These are phyloP conservation scores for Blastobotrys americana DNA, from an alignment of 805 yeast species.

Conservation along the genomic window DNA sequence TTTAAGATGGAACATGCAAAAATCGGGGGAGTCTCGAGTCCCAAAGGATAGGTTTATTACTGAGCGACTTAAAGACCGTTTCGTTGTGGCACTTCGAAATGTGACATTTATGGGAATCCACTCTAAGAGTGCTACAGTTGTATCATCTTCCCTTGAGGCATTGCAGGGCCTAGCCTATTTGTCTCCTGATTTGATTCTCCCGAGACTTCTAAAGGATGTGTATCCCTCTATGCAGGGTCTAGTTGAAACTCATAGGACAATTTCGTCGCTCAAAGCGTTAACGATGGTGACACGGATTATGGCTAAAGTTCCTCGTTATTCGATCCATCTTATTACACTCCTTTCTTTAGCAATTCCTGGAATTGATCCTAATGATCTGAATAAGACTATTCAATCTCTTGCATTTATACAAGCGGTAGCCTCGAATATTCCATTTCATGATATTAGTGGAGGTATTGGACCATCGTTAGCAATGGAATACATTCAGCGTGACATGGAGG, in stretches of 20 bases:
- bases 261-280: constrained; percentile 61
- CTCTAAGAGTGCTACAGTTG: constrained; percentile 53
- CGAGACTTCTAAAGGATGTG: constrained; percentile 44
- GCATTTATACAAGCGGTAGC: constrained; percentile 64
- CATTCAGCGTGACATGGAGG: constrained; percentile 56
- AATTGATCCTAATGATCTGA: constrained; percentile 80
- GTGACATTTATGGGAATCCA: constrained; percentile 66
- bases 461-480: constrained; percentile 41
- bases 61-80: constrained; percentile 29
- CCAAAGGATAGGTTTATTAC: constrained; percentile 22
- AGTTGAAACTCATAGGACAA: constrained; percentile 64
- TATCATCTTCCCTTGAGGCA: constrained; percentile 51
- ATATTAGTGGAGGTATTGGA: constrained; percentile 37
- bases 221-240: constrained; percentile 44
- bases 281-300: constrained; percentile 61
- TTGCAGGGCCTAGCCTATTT: constrained; percentile 60
- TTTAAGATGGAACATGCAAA: constrained; percentile 32
- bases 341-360: constrained; percentile 67
- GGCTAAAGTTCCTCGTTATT: constrained; percentile 51
- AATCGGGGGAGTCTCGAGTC: constrained; percentile 25
- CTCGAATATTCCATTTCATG: constrained; percentile 63
- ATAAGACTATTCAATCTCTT: constrained; percentile 60
- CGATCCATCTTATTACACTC: constrained; percentile 74
- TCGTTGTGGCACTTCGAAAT: constrained; percentile 49
- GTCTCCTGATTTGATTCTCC: constrained; percentile 40